Conservation (phyloP, 1,284 basidiomycete species). For the Naganishia sp. region DNA sequence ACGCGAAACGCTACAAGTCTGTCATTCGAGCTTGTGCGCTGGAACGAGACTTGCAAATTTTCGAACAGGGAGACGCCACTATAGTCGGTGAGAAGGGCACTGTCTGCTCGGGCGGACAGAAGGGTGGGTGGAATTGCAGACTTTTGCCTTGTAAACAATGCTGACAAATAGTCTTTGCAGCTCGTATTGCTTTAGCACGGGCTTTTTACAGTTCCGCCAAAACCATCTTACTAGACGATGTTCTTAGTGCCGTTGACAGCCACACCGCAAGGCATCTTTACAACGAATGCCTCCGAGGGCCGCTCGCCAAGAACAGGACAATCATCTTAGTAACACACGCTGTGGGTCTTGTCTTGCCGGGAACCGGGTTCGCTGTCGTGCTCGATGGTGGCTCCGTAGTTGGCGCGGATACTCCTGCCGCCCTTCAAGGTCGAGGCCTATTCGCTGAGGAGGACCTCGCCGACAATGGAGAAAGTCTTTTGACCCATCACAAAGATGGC, state of each 20-base stretch:
- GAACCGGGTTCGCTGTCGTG: slow-evolving; percentile 52
- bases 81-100: slow-evolving; percentile 63
- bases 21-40: slow-evolving; percentile 60
- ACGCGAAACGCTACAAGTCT: slow-evolving; percentile 51
- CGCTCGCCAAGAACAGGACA: slow-evolving; percentile 52
- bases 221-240: slow-evolving; percentile 50
- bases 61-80: slow-evolving; percentile 60
- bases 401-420: slow-evolving; percentile 45
- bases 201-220: slow-evolving; percentile 51
- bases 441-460: slow-evolving; percentile 47
- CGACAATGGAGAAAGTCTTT: slow-evolving; percentile 70
- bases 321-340: slow-evolving; percentile 60
- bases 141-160: slow-evolving; percentile 31
- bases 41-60: slow-evolving; percentile 57
- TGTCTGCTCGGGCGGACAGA: slow-evolving; percentile 56
- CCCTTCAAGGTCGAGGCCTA: slow-evolving; percentile 39
- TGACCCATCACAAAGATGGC: slow-evolving; percentile 38
- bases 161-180: slow-evolving; percentile 42
- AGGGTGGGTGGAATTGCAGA: slow-evolving; percentile 32
- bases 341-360: slow-evolving; percentile 57
- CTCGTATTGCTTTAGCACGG: slow-evolving; percentile 51
- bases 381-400: slow-evolving; percentile 47
- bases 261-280: slow-evolving; percentile 50
- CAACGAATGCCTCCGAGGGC: slow-evolving; percentile 45
- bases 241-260: slow-evolving; percentile 55